Evolutionary conservation across 495 filamentous ascomycete species (phyloP), one percentile per base, ranked within the genome.

Genomic region (Neurospora discreta): DNA sequence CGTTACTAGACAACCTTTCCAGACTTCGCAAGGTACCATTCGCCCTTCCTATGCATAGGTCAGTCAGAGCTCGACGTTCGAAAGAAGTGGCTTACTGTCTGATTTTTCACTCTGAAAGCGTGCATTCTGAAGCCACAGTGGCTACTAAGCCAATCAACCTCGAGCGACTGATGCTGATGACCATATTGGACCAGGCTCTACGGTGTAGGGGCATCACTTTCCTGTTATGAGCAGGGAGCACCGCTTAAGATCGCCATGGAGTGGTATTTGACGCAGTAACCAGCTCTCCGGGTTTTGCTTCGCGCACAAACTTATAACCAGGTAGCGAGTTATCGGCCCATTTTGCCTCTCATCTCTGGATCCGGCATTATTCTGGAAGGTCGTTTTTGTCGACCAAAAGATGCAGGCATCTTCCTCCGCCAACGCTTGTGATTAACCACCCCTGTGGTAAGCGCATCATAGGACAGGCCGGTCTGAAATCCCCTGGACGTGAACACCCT

Each of bases 281-380:
- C 52, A 33, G 33, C 3, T 33, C 52, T 65, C 26, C 26, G 52
- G 52, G 52, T 65, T 26, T 33, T 18, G 52, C 52, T 36, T 36
- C 52, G 52, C 52, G 52, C 52, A 65, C 52, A 65, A 65, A 65
- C 18, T 33, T 26, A 18, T 18, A 65, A 33, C 18, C 52, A 65
- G 15, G 52, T 33, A 65, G 44, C 10, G 43, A 43, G 46, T 33
- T 38, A 40, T 41, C 15, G 33, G 30, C 39, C 46, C 71, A 39
- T 41, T 39, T 68, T 46, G 38, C 71, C 46, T 26, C 38, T 40
- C 30, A 18, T 70, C 15, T 58, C 44, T 26, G 58, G 46, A 70
- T 41, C 69, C 67, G 68, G 73, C 18, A 69, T 20, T 26, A 73
- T 73, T 73, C 36, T 42, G 69, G 71, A 73, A 69, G 70, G 71